These are phyloP conservation scores for Aspergillus quadricinctus DNA, from an alignment of 2,329 filamentous ascomycete species.

Conservation along the genomic window DNA sequence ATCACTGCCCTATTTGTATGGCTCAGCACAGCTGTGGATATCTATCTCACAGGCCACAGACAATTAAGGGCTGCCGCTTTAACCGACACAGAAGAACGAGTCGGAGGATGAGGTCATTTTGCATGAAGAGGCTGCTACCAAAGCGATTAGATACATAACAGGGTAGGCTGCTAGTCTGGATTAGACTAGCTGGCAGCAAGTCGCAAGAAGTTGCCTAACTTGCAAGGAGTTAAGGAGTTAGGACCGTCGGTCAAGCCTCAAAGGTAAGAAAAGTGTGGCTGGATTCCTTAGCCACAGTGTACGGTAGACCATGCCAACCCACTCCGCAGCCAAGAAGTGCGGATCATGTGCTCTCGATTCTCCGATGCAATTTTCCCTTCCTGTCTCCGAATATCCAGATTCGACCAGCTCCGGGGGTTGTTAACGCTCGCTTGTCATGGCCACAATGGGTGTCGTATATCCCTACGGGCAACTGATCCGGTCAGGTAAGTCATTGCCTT, in stretches of 20 bases:
- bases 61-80: neutral
- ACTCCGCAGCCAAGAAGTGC: conserved; percentile 16
- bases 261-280: conserved; percentile 1
- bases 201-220: neutral
- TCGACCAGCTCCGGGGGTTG: neutral
- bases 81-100: neutral
- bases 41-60: neutral
- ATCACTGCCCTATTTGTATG: neutral
- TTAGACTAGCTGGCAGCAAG: neutral
- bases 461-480: conserved; percentile 37
- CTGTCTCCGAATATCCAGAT: conserved; percentile 5
- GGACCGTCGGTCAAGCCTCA: neutral
- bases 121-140: neutral
- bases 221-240: neutral
- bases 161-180: neutral
- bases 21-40: neutral
- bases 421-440: conserved; percentile 24
- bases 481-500: conserved; percentile 26
- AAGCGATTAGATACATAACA: neutral
- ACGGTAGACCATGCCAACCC: conserved; percentile 18
- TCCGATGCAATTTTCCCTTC: conserved; percentile 29
- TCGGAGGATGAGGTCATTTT: neutral
- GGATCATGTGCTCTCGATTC: conserved; percentile 3
- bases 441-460: conserved; percentile 35
- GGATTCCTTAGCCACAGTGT: neutral